Conservation (phyloP, 257 asterid genomes). For the Anisodus acutangulus region DNA sequence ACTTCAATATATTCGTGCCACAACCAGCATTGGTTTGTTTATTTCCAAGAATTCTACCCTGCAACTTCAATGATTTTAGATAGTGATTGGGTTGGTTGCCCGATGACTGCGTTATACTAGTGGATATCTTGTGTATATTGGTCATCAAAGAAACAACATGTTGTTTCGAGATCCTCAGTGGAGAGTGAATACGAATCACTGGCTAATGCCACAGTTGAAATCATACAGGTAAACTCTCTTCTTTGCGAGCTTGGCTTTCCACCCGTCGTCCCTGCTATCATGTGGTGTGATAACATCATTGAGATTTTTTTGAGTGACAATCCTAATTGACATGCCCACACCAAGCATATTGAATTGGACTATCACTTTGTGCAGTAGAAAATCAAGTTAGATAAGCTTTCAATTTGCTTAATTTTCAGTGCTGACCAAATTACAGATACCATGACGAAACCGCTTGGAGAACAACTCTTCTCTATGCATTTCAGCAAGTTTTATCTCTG, state of each 20-base stretch:
- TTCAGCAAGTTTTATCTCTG: too few relatives aligned
- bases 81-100: background rate
- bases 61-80: background rate
- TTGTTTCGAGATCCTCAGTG: background rate
- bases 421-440: too few relatives aligned
- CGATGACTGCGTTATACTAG: background rate
- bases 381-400: too few relatives aligned
- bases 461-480: too few relatives aligned
- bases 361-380: too few relatives aligned
- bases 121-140: background rate
- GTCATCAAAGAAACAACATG: background rate
- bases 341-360: too few relatives aligned
- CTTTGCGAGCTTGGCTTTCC: background rate
- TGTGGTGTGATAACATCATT: constrained; percentile 1
- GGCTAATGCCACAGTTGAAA: background rate
- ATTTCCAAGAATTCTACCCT: background rate
- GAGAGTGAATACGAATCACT: background rate
- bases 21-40: background rate
- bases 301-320: background rate
- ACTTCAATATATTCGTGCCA: background rate
- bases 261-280: background rate
- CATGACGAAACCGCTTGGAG: too few relatives aligned
- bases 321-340: background rate
- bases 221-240: background rate
- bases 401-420: too few relatives aligned